These are phyloP conservation scores for Agrocybe chaxingu DNA, from an alignment of 768 basidiomycete genomes.

Conservation along the genomic window DNA sequence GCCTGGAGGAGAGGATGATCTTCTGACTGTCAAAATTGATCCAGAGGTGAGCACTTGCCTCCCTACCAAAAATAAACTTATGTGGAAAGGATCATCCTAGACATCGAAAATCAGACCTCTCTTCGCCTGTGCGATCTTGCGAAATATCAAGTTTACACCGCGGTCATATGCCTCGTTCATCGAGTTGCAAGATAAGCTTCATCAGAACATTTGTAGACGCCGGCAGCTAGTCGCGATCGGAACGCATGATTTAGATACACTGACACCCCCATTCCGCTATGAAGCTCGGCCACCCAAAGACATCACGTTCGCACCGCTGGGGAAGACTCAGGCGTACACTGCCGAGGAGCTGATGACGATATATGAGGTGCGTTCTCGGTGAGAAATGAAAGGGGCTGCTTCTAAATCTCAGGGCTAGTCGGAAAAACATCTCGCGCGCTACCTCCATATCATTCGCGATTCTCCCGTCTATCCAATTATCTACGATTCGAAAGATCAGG, in stretches of 20 bases:
- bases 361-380: slow-evolving; percentile 68
- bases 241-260: slow-evolving; percentile 93
- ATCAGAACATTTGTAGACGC: slow-evolving; percentile 90
- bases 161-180: slow-evolving; percentile 95
- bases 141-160: slow-evolving; percentile 85
- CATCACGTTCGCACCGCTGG: slow-evolving; percentile 90
- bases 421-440: slow-evolving; percentile 88
- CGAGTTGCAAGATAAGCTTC: slow-evolving; percentile 98
- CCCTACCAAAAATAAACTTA: no score
- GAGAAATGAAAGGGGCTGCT: no score
- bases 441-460: slow-evolving; percentile 90
- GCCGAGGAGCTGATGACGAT: slow-evolving; percentile 90
- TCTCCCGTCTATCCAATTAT: slow-evolving; percentile 97
- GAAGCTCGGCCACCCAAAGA: slow-evolving; percentile 77
- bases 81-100: slow-evolving; percentile 31
- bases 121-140: slow-evolving; percentile 88
- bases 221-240: slow-evolving; percentile 94
- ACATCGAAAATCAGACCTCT: slow-evolving; percentile 81
- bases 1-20: slow-evolving; percentile 57
- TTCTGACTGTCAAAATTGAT: slow-evolving; percentile 66
- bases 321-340: slow-evolving; percentile 73
- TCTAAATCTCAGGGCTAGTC: slow-evolving; percentile 42
- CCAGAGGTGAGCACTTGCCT: slow-evolving; percentile 56
- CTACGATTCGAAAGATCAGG: slow-evolving; percentile 84
- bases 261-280: slow-evolving; percentile 85